Conservation (phyloP, 805 yeast species). For the Komagataella pseudopastoris region DNA sequence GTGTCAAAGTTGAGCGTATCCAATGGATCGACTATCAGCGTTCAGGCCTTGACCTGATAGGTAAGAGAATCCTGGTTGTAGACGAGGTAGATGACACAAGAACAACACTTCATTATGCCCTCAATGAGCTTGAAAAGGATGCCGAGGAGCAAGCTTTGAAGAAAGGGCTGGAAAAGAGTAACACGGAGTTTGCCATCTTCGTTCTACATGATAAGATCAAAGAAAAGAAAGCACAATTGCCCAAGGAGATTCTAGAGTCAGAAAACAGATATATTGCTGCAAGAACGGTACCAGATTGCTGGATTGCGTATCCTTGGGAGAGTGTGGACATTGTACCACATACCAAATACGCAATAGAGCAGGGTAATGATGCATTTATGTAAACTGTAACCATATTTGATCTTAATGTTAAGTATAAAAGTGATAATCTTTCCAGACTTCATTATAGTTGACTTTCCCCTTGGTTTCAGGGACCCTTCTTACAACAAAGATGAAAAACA, state of each 20-base stretch:
- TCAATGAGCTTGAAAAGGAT: constrained; percentile 62
- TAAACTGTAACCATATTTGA: not conserved
- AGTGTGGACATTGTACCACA: constrained; percentile 67
- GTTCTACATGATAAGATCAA: constrained; percentile 69
- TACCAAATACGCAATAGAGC: constrained; percentile 57
- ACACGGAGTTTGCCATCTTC: constrained; percentile 60
- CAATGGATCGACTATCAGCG: constrained; percentile 76
- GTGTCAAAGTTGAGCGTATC: constrained; percentile 59
- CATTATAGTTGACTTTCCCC: constrained; percentile 36
- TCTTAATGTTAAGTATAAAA: not conserved
- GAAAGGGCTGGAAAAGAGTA: constrained; percentile 33
- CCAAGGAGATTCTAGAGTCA: constrained; percentile 44
- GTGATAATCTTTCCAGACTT: constrained; percentile 33
- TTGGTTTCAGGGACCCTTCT: constrained; percentile 52
- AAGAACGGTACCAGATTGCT: constrained; percentile 59
- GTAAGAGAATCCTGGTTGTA: constrained; percentile 59
- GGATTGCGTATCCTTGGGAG: constrained; percentile 89
- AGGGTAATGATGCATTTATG: constrained; percentile 43
- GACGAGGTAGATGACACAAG: constrained; percentile 85
- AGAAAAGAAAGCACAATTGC: constrained; percentile 60
- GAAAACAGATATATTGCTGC: constrained; percentile 55
- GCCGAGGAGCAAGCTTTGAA: constrained; percentile 46
- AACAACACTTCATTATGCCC: constrained; percentile 72
- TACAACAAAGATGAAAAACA: constrained; percentile 29
- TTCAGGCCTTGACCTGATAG: constrained; percentile 46